Conservation (phyloP, 495 filamentous ascomycete species). For the Trichoderma virens region DNA sequence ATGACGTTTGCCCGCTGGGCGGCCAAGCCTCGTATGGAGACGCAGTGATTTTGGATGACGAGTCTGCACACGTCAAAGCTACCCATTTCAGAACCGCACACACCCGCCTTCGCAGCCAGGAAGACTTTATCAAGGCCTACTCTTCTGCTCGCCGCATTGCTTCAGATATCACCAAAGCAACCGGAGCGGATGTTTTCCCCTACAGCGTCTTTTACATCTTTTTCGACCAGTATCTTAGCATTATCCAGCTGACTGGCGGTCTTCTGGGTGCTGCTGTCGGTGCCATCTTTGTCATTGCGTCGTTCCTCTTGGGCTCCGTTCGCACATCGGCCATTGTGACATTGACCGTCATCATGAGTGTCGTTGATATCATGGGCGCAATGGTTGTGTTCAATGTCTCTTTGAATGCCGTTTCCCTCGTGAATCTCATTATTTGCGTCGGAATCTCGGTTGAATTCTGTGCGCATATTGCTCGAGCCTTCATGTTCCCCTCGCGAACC, state of each 20-base stretch:
- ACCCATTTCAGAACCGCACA: constrained; percentile 90
- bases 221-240: constrained; percentile 92
- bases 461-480: constrained; percentile 91
- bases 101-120: constrained; percentile 73
- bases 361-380: constrained; percentile 88
- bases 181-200: constrained; percentile 76
- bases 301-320: constrained; percentile 73
- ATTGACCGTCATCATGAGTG: constrained; percentile 79
- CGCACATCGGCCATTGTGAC: constrained; percentile 77
- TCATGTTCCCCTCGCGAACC: constrained; percentile 76
- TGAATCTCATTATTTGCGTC: constrained; percentile 93
- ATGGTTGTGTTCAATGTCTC: constrained; percentile 87
- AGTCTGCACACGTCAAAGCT: constrained; percentile 57
- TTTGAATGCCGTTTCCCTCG: constrained; percentile 94
- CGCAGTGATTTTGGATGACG: constrained; percentile 70
- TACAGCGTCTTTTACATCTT: constrained; percentile 98
- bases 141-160: constrained; percentile 86
- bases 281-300: constrained; percentile 72
- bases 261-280: constrained; percentile 75
- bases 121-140: constrained; percentile 91
- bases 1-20: constrained; percentile 74
- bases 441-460: constrained; percentile 97
- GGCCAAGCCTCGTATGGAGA: constrained; percentile 81
- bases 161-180: constrained; percentile 54
- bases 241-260: constrained; percentile 67